phyloP scores from a whole-genome alignment of 768 basidiomycete species.

The Holtermannia corniformis region DNA sequence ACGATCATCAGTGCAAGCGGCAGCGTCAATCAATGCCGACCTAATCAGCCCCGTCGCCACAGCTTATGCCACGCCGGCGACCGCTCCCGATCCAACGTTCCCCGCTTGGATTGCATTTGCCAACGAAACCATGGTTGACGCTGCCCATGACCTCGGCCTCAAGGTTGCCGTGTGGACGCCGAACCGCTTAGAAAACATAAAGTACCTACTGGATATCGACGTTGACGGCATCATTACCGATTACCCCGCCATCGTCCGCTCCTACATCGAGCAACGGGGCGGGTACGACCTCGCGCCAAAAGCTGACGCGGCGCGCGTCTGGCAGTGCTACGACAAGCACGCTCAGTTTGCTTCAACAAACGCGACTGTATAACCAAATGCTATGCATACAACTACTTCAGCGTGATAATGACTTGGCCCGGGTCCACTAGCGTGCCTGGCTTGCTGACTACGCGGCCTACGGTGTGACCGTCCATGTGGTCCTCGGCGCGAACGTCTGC shows the following conservation, averaged over 20 bases:
- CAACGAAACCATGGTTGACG: slow-evolving; percentile 58
- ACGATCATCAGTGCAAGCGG: slow-evolving; percentile 50
- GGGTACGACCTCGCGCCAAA: slow-evolving; percentile 49
- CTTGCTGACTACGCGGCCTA: slow-evolving; percentile 11
- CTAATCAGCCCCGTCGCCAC: slow-evolving; percentile 57
- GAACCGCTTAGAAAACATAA: slow-evolving; percentile 52
- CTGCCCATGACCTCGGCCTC: slow-evolving; percentile 57
- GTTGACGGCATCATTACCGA: slow-evolving; percentile 74
- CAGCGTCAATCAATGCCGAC: slow-evolving; percentile 54
- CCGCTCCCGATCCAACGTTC: slow-evolving; percentile 45
- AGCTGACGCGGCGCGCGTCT: slow-evolving; percentile 53
- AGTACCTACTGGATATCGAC: slow-evolving; percentile 53
- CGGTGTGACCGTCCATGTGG: slow-evolving; percentile 13
- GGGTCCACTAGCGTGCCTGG: slow-evolving; percentile 19
- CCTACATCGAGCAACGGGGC: slow-evolving; percentile 52
- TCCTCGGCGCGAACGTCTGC: slow-evolving; percentile 20
- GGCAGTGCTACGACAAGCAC: slow-evolving; percentile 55
- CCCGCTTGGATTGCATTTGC: slow-evolving; percentile 52
- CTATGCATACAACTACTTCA: neutral
- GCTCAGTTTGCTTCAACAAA: slow-evolving; percentile 18
- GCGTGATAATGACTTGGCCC: slow-evolving; percentile 14
- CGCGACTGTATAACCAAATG: slow-evolving; percentile 3
- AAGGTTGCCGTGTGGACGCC: slow-evolving; percentile 62
- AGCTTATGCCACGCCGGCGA: slow-evolving; percentile 39
- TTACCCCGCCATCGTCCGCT: slow-evolving; percentile 55